Evolutionary conservation across 768 basidiomycete species (phyloP).

Genomic region (Pleurotus ostreatus): DNA sequence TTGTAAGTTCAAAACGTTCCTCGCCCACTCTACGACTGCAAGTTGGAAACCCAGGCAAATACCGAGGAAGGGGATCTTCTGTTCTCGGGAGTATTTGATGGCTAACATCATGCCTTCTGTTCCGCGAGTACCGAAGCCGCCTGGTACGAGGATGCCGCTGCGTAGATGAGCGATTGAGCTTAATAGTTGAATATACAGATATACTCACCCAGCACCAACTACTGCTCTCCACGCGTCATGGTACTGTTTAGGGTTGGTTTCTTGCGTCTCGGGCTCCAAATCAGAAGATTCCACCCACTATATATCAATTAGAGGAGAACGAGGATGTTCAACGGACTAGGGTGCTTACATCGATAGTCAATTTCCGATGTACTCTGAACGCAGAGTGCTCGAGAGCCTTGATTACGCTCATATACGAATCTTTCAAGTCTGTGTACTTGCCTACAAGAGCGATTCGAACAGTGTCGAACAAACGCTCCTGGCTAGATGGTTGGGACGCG

Average conservation of each 20-base stretch:
- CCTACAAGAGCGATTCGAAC: slow-evolving; percentile 92
- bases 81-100: slow-evolving; percentile 96
- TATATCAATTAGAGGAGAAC: neutral
- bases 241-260: slow-evolving; percentile 78
- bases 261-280: slow-evolving; percentile 78
- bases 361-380: slow-evolving; percentile 83
- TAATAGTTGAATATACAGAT: too few species aligned
- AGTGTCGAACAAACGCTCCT: slow-evolving; percentile 87
- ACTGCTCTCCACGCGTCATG: slow-evolving; percentile 95
- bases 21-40: slow-evolving; percentile 92
- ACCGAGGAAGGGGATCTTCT: slow-evolving; percentile 91
- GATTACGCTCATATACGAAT: slow-evolving; percentile 97
- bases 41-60: slow-evolving; percentile 98
- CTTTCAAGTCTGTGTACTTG: slow-evolving; percentile 95
- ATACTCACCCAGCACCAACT: slow-evolving; percentile 78
- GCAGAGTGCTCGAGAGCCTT: slow-evolving; percentile 97
- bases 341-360: slow-evolving; percentile 65
- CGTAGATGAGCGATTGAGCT: neutral
- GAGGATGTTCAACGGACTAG: slow-evolving; percentile 5
- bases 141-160: slow-evolving; percentile 95
- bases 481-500: slow-evolving; percentile 40
- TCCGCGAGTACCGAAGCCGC: slow-evolving; percentile 91
- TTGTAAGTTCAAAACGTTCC: slow-evolving; percentile 70
- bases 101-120: slow-evolving; percentile 98
- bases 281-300: slow-evolving; percentile 98